phyloP scores from a whole-genome alignment of 805 yeast genomes.

The Candida orba region DNA sequence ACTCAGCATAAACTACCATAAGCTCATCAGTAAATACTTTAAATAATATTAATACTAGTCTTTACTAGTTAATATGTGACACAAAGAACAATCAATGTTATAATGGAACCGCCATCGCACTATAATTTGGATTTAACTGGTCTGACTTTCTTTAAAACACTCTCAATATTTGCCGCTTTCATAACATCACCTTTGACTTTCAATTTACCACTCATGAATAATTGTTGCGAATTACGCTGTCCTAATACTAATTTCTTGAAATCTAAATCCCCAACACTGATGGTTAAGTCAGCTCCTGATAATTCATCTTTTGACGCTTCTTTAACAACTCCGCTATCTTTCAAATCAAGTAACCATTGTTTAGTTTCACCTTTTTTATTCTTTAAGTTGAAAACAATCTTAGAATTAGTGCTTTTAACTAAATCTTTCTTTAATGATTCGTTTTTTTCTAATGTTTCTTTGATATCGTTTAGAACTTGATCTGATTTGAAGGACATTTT shows the following conservation, averaged over 20 bases:
- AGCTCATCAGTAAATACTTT: no score
- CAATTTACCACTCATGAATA: conserved; percentile 77
- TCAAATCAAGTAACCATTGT: conserved; percentile 64
- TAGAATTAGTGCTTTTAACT: conserved; percentile 42
- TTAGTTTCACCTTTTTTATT: conserved; percentile 46
- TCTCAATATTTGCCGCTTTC: conserved; percentile 78
- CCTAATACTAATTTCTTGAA: conserved; percentile 67
- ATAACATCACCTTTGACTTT: conserved; percentile 86
- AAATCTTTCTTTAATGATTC: conserved; percentile 14
- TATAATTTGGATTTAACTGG: conserved; percentile 39
- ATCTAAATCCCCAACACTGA: conserved; percentile 59
- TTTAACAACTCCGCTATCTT: conserved; percentile 41
- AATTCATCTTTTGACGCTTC: conserved; percentile 39
- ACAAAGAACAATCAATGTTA: no score
- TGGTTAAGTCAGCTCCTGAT: conserved; percentile 50
- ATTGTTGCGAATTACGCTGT: conserved; percentile 77
- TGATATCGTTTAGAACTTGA: conserved; percentile 17
- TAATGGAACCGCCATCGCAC: no score
- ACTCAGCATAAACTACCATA: no score
- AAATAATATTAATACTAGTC: no score
- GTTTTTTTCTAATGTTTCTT: conserved; percentile 13
- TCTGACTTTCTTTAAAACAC: conserved; percentile 49
- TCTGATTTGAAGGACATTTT: conserved; percentile 29
- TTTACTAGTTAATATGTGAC: no score
- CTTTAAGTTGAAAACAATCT: conserved; percentile 59